A percentile compares a stretch with the other conserved stretches of the same genome.
Evolutionary conservation across 345 rosid genomes (phyloP).

Genomic region (Aquilaria malaccensis): DNA sequence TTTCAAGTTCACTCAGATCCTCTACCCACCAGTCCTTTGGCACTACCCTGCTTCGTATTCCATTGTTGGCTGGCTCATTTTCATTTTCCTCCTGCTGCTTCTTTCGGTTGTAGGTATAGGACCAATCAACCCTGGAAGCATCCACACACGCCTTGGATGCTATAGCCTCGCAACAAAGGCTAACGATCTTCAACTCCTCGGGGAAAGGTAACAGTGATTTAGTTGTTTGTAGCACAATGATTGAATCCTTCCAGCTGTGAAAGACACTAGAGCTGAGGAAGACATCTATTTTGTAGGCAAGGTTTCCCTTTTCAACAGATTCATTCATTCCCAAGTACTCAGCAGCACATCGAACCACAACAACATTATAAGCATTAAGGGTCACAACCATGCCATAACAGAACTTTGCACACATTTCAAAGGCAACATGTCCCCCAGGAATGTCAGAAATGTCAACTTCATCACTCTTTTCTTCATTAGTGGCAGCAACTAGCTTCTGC

Average conservation of each 20-base stretch:
- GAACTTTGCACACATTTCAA: slow-evolving; percentile 81
- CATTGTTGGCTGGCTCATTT: slow-evolving; percentile 24
- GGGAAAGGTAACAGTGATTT: slow-evolving; percentile 45
- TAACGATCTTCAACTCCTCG: slow-evolving; percentile 56
- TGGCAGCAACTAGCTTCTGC: slow-evolving; percentile 47
- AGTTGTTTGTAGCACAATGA: slow-evolving; percentile 66
- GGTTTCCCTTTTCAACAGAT: slow-evolving; percentile 68
- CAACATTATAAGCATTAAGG: slow-evolving; percentile 69
- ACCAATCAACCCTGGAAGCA: slow-evolving; percentile 73
- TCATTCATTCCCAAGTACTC: slow-evolving; percentile 84
- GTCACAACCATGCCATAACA: slow-evolving; percentile 83
- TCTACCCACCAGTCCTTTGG: slow-evolving; percentile 95
- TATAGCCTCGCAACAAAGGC: slow-evolving; percentile 60
- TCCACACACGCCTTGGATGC: slow-evolving; percentile 58
- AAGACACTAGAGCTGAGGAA: slow-evolving; percentile 70
- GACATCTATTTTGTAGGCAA: slow-evolving; percentile 73
- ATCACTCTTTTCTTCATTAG: slow-evolving; percentile 34
- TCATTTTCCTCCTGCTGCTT: slow-evolving; percentile 59
- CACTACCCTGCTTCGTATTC: slow-evolving; percentile 39
- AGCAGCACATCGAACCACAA: slow-evolving; percentile 69
- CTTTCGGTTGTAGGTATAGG: slow-evolving; percentile 66
- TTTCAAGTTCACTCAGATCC: slow-evolving; percentile 76
- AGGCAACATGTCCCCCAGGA: slow-evolving; percentile 77
- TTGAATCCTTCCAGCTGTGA: slow-evolving; percentile 88
- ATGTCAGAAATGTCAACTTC: slow-evolving; percentile 59